Conservation (phyloP, 192 early-diverging fungal genomes). For the Coemansia sp. region DNA sequence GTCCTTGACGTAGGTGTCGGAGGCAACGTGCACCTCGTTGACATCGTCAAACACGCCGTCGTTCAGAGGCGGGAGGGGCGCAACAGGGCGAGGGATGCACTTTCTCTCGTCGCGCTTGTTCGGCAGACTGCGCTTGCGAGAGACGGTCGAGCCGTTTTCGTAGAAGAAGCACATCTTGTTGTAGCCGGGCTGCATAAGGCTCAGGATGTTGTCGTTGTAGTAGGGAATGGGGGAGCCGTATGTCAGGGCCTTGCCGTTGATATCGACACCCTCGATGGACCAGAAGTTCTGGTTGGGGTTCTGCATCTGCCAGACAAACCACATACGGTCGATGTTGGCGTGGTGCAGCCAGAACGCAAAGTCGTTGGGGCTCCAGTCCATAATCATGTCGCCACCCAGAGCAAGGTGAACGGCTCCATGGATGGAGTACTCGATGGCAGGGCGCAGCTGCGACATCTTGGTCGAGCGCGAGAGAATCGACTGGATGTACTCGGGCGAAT, state of each 20-base stretch:
- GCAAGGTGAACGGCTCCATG: conserved; percentile 47
- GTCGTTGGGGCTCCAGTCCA: conserved; percentile 53
- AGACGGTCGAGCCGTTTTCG: conserved; percentile 33
- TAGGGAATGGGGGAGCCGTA: conserved; percentile 16
- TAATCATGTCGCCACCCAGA: conserved; percentile 52
- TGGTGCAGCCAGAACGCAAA: conserved; percentile 56
- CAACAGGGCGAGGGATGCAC: conserved; percentile 31
- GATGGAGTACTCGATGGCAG: conserved; percentile 42
- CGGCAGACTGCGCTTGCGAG: conserved; percentile 15
- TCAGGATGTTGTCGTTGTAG: conserved; percentile 31
- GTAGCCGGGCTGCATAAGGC: conserved; percentile 34
- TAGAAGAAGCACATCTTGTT: conserved; percentile 50
- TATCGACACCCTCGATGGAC: conserved; percentile 30
- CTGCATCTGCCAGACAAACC: conserved; percentile 53
- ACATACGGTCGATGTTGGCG: conserved; percentile 54
- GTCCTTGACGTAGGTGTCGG: conserved; percentile 31
- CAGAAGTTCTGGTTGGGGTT: conserved; percentile 43
- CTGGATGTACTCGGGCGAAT: conserved; percentile 50
- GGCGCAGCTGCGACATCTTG: conserved; percentile 45
- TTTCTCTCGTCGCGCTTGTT: conserved; percentile 39
- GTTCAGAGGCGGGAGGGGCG: conserved; percentile 30
- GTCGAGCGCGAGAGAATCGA: conserved; percentile 39
- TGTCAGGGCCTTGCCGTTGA: conserved; percentile 14
- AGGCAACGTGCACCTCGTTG: conserved; percentile 16
- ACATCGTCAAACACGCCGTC: conserved; percentile 38